phyloP scores from a whole-genome alignment of 2,329 filamentous ascomycete genomes.

The Aureobasidium musti region DNA sequence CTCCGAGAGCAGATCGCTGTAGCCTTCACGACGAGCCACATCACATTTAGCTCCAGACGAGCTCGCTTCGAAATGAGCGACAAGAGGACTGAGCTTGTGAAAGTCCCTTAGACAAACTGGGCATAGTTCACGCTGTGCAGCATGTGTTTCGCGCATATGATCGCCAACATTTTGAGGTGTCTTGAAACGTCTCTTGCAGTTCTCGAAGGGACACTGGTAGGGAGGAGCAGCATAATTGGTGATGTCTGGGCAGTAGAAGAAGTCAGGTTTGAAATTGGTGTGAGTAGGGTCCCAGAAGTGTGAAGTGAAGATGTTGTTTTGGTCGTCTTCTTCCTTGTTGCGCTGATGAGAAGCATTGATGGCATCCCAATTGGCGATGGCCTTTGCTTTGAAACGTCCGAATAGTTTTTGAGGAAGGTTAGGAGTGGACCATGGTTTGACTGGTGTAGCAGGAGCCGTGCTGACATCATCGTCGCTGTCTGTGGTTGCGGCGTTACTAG shows the following conservation, averaged over 20 bases:
- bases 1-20: conserved; percentile 42
- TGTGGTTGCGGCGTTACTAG: neutral
- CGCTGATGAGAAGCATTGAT: conserved; percentile 8
- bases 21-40: conserved; percentile 44
- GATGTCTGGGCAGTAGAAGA: conserved; percentile 43
- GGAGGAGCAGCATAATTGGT: conserved; percentile 33
- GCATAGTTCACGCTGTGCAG: conserved; percentile 43
- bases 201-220: conserved; percentile 57
- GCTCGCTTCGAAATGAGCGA: conserved; percentile 46
- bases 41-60: conserved; percentile 38
- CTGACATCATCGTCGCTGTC: conserved; percentile 14
- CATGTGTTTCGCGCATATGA: conserved; percentile 45
- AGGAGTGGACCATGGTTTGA: conserved; percentile 30
- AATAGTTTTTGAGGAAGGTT: conserved; percentile 37
- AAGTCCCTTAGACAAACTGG: conserved; percentile 47
- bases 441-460: conserved; percentile 6
- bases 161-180: conserved; percentile 39
- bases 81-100: conserved; percentile 42
- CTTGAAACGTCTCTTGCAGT: conserved; percentile 49
- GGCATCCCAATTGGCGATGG: conserved; percentile 38
- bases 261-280: conserved; percentile 51
- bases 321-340: conserved; percentile 26
- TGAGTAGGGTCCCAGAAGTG: conserved; percentile 55
- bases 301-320: conserved; percentile 44
- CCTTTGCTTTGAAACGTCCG: conserved; percentile 39